phyloP scores from a whole-genome alignment of 306 rosid genomes.

The Pterocarpus santalinus region DNA sequence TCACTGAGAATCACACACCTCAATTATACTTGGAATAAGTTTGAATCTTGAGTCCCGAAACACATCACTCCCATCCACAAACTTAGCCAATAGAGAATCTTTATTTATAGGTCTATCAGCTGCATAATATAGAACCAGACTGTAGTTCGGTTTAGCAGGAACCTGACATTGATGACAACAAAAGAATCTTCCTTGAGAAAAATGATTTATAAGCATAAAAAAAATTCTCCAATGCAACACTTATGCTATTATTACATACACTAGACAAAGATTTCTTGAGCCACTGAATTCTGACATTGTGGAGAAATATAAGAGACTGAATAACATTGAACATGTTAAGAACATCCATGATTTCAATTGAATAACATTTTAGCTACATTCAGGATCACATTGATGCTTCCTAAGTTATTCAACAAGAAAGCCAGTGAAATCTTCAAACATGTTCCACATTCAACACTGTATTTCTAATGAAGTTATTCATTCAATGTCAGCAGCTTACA shows the following conservation, averaged over 20 bases:
- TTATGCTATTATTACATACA: not conserved
- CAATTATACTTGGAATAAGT: conserved; percentile 94
- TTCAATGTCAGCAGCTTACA: conserved; percentile 15
- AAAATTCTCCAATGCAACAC: conserved; percentile 12
- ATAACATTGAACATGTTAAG: not conserved
- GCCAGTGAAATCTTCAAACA: conserved; percentile 18
- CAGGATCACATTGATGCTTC: conserved; percentile 16
- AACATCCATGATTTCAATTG: not conserved
- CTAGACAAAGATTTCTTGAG: conserved; percentile 10
- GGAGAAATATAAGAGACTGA: conserved; percentile 3
- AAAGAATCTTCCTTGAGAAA: conserved; percentile 32
- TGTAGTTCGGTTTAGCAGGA: conserved; percentile 96
- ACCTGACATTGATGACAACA: conserved; percentile 62
- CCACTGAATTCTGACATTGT: not conserved
- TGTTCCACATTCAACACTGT: not conserved
- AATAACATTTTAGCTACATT: conserved; percentile 9
- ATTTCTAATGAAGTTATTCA: not conserved
- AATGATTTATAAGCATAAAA: not conserved
- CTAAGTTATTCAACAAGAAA: not conserved
- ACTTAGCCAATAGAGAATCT: conserved; percentile 80
- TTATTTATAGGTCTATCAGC: conserved; percentile 82
- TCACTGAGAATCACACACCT: conserved; percentile 62
- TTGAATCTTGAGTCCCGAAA: conserved; percentile 90
- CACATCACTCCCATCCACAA: conserved; percentile 80
- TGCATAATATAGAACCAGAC: conserved; percentile 87